Evolutionary conservation across 1,284 basidiomycete species (phyloP), one percentile per base, ranked within the genome.

Genomic region (Salmacisia buchloeana): DNA sequence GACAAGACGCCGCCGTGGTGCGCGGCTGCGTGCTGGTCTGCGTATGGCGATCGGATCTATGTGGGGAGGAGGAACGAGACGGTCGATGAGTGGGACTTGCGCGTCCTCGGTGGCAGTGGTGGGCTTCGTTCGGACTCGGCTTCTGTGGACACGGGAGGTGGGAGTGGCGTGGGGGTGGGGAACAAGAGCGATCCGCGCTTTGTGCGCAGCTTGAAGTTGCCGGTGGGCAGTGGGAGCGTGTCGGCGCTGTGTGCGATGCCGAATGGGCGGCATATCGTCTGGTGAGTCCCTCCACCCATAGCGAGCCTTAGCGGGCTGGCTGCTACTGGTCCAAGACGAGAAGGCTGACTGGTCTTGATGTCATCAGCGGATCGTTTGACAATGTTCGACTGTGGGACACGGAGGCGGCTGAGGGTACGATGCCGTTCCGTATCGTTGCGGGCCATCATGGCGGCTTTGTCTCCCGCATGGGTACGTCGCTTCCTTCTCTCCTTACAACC

Each of bases 1-100:
- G 90, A 91, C 67, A 91, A 89, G 80, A 92, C 91, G 10, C 92
- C 93, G 25, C 94, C 94, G 0, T 97, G 94, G 94, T 96, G 92
- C 81, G 86, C 94, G 33, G 58, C 63, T 10, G 74, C 73, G 0
- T 64, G 67, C 52, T 98, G 94, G 92, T 92, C 91, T 18, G 85
- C 88, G 2, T 88, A 91, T 69, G 94, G 94, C 10, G 85, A 85
- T 10, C 89, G 92, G 70, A 87, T 99, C 39, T 92, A 92, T 74
- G 93, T 92, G 5, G 94, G 94, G 0, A 84, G 96, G 64, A 84
- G 94, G 62, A 94, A 96, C 76, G 91, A 92, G 31, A 87, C 88
- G 0, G 86, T 98, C 57, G 93, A 97, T 74, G 87, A 97, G 33
- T 98, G 92, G 90, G 96, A 98, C 79, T 86, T 96, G 21, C 69